phyloP scores from a whole-genome alignment of 2,329 filamentous ascomycete species.

The Phaeoacremonium minimum region DNA sequence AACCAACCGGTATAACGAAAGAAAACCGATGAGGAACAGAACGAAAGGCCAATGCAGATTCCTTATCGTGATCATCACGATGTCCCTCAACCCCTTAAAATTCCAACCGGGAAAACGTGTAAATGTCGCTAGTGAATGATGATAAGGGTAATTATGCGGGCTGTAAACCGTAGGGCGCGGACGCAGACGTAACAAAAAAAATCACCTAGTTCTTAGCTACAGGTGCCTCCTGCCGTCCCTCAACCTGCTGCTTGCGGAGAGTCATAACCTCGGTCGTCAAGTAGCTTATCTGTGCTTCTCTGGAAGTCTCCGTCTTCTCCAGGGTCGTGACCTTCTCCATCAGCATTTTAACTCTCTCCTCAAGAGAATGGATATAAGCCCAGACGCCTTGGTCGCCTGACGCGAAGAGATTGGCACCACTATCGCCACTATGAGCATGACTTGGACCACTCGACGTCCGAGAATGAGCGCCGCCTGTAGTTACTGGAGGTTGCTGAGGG shows the following conservation, averaged over 20 bases:
- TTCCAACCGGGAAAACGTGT: no score
- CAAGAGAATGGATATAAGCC: conserved; percentile 68
- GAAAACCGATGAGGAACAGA: no score
- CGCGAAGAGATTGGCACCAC: conserved; percentile 64
- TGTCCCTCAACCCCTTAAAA: no score
- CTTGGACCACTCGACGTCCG: conserved; percentile 43
- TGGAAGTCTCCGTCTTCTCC: conserved; percentile 4
- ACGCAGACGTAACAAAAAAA: no score
- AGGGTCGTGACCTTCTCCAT: conserved; percentile 31
- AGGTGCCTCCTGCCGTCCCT: not conserved
- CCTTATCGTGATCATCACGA: no score
- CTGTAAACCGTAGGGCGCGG: no score
- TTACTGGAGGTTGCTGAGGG: no score
- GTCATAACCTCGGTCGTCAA: not conserved
- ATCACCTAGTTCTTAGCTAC: not conserved
- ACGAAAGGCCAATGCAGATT: no score
- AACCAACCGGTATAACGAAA: no score
- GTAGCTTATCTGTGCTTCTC: conserved; percentile 3
- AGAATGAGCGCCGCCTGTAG: conserved; percentile 17
- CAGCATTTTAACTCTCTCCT: conserved; percentile 50
- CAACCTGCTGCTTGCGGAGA: not conserved
- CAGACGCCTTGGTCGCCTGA: conserved; percentile 60
- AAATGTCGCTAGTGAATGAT: no score
- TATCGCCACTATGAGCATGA: conserved; percentile 42
- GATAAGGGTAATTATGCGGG: no score